Evolutionary conservation across 225 moss, liverwort and hornwort genomes (phyloP), one percentile per base, ranked within the genome.

Genomic region (Polytrichum formosum): DNA sequence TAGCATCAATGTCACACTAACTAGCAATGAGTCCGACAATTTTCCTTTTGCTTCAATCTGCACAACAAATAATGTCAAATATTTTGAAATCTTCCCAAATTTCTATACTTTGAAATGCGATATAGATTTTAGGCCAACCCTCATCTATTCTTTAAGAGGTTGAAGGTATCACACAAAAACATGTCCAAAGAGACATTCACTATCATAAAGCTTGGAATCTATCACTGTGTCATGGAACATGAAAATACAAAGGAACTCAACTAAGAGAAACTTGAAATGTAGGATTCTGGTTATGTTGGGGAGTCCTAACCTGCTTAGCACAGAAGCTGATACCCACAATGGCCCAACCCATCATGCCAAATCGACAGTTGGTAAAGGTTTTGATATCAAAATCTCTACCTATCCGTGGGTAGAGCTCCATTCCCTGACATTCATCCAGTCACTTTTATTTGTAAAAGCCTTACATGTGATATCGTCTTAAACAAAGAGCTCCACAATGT

Each of bases 291-390:
- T 20, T 21, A 20, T 23, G n/a, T 58, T 22, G 5, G 6, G n/a
- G 5, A 20, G n/a, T 58, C 58, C 6, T 65, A 58, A 91, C 96
- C 93, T 93, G 96, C 74, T 81, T 97, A 66, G 91, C 75, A 73
- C 84, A 78, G 53, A 89, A 97, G 63, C 92, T 91, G 72, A 97
- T 70, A 8, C 88, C 60, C 84, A 97, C 74, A 61, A 90, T 88
- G 65, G 77, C 85, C 97, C 97, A 97, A 13, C 90, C 85, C 92
- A 97, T 94, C 88, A 97, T 94, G 66, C 97, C 97, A 75, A 97
- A 94, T n/a, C 97, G 92, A 73, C 92, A 91, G 72, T 85, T 91
- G 71, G 94, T 87, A 72, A 88, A 97, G 28, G 88, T 80, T 66
- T 97, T 97, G 73, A 97, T 74, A 68, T 97, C 94, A 81, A 97